Conservation (phyloP, 108 stramenopile species). For the Stephanodiscus triporus region DNA sequence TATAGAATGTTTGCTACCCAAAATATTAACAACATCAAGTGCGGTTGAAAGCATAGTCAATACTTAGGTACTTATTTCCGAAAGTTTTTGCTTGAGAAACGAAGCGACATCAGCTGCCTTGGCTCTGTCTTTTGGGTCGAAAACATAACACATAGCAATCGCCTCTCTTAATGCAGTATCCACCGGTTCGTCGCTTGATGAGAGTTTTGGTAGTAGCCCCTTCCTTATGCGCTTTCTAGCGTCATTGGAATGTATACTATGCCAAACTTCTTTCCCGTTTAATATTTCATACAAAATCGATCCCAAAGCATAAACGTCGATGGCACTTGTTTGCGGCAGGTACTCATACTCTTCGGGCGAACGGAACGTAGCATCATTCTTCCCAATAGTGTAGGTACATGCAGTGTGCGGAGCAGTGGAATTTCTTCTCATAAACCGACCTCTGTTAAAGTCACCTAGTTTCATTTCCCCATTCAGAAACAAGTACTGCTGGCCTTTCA, state of each 20-base stretch:
- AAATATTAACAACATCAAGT: too few relatives aligned
- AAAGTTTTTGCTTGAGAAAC: conserved; percentile 3
- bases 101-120: conserved; percentile 6
- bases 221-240: conserved; percentile 23
- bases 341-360: conserved; percentile 52
- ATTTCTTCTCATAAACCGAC: conserved; percentile 37
- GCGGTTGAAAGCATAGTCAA: too few relatives aligned
- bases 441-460: conserved; percentile 52
- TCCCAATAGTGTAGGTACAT: conserved; percentile 48
- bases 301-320: conserved; percentile 53
- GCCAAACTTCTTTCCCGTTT: conserved; percentile 34
- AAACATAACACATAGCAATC: conserved; percentile 46
- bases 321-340: conserved; percentile 37
- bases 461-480: conserved; percentile 29
- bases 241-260: conserved; percentile 5
- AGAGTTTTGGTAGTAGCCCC: conserved; percentile 25
- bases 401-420: conserved; percentile 19
- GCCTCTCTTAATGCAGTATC: conserved; percentile 25
- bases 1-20: too few relatives aligned
- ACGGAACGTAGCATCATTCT: conserved; percentile 45
- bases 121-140: conserved; percentile 17
- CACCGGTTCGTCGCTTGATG: conserved; percentile 35
- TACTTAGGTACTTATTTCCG: too few relatives aligned
- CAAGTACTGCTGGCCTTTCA: conserved; percentile 43
- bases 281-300: conserved; percentile 42